Base-by-base conservation (phyloP, 148 eudicot species). In the Cornus florida region DNA sequence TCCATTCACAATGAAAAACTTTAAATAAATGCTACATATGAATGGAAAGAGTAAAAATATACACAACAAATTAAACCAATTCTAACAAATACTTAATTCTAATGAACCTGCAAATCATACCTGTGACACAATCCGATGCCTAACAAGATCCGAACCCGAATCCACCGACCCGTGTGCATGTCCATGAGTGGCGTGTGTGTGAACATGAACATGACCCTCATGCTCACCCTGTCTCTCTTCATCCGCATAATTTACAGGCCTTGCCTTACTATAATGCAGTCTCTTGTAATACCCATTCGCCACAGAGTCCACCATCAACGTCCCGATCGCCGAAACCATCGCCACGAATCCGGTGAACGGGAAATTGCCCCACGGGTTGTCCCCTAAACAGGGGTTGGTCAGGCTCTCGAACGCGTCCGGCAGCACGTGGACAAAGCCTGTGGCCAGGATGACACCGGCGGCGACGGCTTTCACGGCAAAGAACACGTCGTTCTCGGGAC, bases 381-480 rank as follows among this genome's bases (percentile, higher is more conserved):
- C 19, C 7, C 33, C 19, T 3, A 75, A 33, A n/a, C 83, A 80
- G 24, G 83, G 78, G 67, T 73, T 80, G 6, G 69, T 74, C 48
- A 80, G 70, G 73, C 77, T 80, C 68, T 75, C 60, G 65, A 80
- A 80, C 0, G 78, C 78, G 33, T 59, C 77, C 9, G 83, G 83
- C 39, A 80, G 64, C 31, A 80, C 70, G 74, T 80, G 83, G 24
- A 80, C 24, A 60, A 80, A 80, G 9, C 83, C 78, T 12, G 77
- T 70, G 11, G 83, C 78, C 35, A 80, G 53, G 46, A 80, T 80
- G 8, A 80, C 77, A 9, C 83, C 83, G 8, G 78, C 82, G 14
- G 82, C 82, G 17, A 80, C 75, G 9, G 82, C 82, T 17, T 79
- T 79, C 74, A 75, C 43, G 28, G 24, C 35, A 59, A 75, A 75